Base-by-base conservation (phyloP, 2,329 filamentous ascomycete species). In the Septoria linicola region DNA sequence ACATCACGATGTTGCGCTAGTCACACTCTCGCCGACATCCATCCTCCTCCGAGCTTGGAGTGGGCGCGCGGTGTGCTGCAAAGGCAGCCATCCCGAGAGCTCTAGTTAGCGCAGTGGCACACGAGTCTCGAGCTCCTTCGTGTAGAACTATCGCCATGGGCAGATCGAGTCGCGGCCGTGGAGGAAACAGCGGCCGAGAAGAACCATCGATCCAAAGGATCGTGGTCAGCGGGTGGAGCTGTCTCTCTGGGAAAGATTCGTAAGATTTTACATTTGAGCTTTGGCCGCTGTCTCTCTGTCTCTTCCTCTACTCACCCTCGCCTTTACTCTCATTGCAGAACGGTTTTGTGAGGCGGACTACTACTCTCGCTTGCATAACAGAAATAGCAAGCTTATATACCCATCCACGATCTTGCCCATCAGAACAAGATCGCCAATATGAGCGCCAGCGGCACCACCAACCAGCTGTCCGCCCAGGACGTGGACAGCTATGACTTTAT, bases 401-500 rank as follows among this genome's bases (percentile, higher is more conserved):
- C 16, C 2, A n/a, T 16, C n/a, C n/a, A 16, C 41, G 34, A 5
- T 27, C 23, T 27, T 5, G 5, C 5, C 23, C 23, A 27, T 5
- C 23, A 27, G 23, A 8, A 36, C 34, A 16, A 20, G 20, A 2
- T 19, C 11, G 4, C 19, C 47, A 43, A 35, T 17, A 52, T 49
- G 46, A 45, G 39, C 36, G 51, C 51, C 70, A 79, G 61, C 59
- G 84, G 83, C 78, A 88, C 86, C 45, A 91, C 86, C 58, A 83
- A 80, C 59, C 75, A 82, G 51, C 77, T 91, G 58, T 78, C 85
- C 41, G 70, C 80, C 57, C 74, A 79, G 66, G 83, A 86, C 61
- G 77, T 78, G 65, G 76, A 84, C 71, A 78, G 77, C 73, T 93
- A 83, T 73, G 88, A 93, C 79, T 93, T 91, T 75, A 80, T 93